These are phyloP conservation scores for Craterostigma plantagineum DNA, from an alignment of 257 asterid species.

Conservation along the genomic window DNA sequence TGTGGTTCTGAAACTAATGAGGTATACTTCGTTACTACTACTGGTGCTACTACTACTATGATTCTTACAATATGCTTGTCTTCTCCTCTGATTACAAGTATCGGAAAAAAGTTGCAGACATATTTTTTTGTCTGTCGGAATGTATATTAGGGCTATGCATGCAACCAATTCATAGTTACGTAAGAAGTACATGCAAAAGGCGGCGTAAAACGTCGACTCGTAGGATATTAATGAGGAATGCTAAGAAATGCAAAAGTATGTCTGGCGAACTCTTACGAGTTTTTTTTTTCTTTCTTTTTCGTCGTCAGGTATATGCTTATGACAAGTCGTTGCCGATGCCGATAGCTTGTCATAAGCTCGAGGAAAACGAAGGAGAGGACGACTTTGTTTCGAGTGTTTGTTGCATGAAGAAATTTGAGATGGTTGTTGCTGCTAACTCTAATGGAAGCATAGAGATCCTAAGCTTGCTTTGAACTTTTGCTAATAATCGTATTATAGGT, in stretches of 20 bases:
- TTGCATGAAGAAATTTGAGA: slow-evolving; percentile 42
- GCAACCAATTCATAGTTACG: no score
- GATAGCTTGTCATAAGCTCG: slow-evolving; percentile 29
- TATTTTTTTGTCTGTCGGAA: no score
- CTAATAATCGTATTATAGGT: no score
- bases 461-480: slow-evolving; percentile 25
- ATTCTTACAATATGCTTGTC: background rate
- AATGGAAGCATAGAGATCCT: slow-evolving; percentile 25
- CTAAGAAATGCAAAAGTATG: no score
- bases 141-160: no score
- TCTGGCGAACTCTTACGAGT: no score
- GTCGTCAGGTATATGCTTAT: slow-evolving; percentile 46
- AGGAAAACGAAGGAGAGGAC: slow-evolving; percentile 15
- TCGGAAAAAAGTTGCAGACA: background rate
- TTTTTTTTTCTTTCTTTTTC: slow-evolving; percentile 1
- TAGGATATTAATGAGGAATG: no score
- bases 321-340: slow-evolving; percentile 51
- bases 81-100: background rate
- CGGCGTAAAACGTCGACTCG: no score
- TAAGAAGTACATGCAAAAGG: background rate
- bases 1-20: slow-evolving; percentile 54
- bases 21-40: slow-evolving; percentile 11
- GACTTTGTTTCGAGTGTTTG: slow-evolving; percentile 58
- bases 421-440: slow-evolving; percentile 47
- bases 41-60: no score